A percentile compares a stretch with the other conserved stretches of the same genome.
These are phyloP conservation scores for Leptographium wingfieldii DNA, from an alignment of 2,329 filamentous ascomycete genomes.

Conservation along the genomic window DNA sequence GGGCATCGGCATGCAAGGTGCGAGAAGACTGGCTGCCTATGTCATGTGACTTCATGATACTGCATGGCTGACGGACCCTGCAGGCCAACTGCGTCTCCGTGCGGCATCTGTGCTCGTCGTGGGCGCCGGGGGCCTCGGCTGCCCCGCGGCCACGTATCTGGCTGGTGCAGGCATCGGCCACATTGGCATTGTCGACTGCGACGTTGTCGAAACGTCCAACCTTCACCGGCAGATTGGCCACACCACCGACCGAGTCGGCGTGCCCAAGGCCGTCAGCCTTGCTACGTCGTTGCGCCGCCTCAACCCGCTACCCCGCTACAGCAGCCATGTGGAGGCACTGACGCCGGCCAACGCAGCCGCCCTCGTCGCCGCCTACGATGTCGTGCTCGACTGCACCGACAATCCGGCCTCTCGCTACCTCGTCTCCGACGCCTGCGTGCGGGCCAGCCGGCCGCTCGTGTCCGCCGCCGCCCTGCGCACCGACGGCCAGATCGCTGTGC, in stretches of 20 bases:
- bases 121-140: conserved; percentile 81
- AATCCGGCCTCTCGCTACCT: conserved; percentile 85
- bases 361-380: conserved; percentile 59
- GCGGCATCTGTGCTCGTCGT: conserved; percentile 63
- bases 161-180: conserved; percentile 78
- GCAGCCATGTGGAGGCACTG: conserved; percentile 51
- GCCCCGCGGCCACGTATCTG: conserved; percentile 84
- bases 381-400: conserved; percentile 92
- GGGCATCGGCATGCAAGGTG: conserved; percentile 63
- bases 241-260: conserved; percentile 54
- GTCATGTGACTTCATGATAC: background rate
- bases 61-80: background rate
- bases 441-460: conserved; percentile 66
- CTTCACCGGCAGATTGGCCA: conserved; percentile 88
- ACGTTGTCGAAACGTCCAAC: conserved; percentile 79
- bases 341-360: conserved; percentile 53
- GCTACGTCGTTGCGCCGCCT: conserved; percentile 46
- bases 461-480: conserved; percentile 82
- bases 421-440: conserved; percentile 78
- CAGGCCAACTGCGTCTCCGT: conserved; percentile 66
- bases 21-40: background rate
- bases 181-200: conserved; percentile 76
- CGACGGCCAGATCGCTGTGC: conserved; percentile 78
- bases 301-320: conserved; percentile 59
- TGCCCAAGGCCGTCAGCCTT: conserved; percentile 70